Conservation (phyloP, 306 rosid species). For the Aeschynomene evenia region DNA sequence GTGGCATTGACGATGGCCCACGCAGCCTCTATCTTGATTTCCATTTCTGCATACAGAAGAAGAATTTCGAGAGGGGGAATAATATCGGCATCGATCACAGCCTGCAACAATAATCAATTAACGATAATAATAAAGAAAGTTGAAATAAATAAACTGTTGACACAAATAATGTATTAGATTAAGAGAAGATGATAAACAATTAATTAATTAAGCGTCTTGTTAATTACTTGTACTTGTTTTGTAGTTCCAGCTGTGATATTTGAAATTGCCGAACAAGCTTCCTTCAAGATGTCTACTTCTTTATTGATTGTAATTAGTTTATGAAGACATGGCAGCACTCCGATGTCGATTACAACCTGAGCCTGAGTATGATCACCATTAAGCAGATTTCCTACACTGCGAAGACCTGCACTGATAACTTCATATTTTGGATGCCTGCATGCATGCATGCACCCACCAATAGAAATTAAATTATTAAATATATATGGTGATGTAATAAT, state of each 20-base stretch:
- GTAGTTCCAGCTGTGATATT: slow-evolving; percentile 70
- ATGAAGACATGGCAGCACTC: slow-evolving; percentile 51
- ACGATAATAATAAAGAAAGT: neutral
- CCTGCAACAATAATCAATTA: slow-evolving; percentile 43
- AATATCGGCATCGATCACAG: slow-evolving; percentile 60
- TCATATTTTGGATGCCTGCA: slow-evolving; percentile 61
- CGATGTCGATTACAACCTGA: slow-evolving; percentile 64
- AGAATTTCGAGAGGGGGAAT: slow-evolving; percentile 58
- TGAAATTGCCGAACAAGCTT: slow-evolving; percentile 53
- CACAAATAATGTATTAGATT: too few relatives aligned
- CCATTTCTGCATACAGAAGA: slow-evolving; percentile 64
- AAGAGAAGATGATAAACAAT: too few relatives aligned
- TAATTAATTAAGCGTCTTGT: too few relatives aligned
- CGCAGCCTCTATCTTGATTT: slow-evolving; percentile 76
- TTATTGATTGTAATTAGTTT: slow-evolving; percentile 58
- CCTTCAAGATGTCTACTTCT: slow-evolving; percentile 61
- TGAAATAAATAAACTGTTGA: neutral
- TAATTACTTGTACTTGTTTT: slow-evolving; percentile 70
- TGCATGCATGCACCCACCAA: too few relatives aligned
- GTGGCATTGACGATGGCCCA: slow-evolving; percentile 79
- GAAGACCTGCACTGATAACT: slow-evolving; percentile 64
- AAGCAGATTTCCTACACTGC: slow-evolving; percentile 62
- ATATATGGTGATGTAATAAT: too few relatives aligned
- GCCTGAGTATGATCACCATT: slow-evolving; percentile 68
- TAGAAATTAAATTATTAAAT: too few relatives aligned